Percentiles rank a stretch among this genome's conserved stretches.
Evolutionary conservation across 306 rosid genomes (phyloP).

Genomic region (Gleditsia sinensis): DNA sequence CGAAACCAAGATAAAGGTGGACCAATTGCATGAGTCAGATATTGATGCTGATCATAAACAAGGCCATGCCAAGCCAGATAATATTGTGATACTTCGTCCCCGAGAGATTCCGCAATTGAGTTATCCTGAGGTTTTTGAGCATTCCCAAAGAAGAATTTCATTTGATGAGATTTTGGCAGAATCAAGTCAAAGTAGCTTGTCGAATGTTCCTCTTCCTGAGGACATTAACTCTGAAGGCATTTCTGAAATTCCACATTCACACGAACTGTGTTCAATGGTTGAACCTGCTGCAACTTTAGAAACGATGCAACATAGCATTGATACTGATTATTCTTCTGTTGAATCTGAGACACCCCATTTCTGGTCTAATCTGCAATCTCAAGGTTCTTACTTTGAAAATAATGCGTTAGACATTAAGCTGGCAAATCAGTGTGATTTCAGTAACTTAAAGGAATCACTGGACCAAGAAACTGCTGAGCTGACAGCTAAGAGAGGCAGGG

Average conservation of each 20-base stretch:
- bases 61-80: conserved; percentile 35
- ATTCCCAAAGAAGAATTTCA: conserved; percentile 41
- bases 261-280: conserved; percentile 44
- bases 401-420: conserved; percentile 27
- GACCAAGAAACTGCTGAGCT: conserved; percentile 52
- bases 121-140: conserved; percentile 40
- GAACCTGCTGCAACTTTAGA: conserved; percentile 38
- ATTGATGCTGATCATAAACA: conserved; percentile 39
- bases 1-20: conserved; percentile 46
- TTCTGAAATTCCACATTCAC: conserved; percentile 57
- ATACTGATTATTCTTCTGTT: conserved; percentile 41
- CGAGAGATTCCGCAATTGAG: conserved; percentile 42
- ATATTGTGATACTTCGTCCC: conserved; percentile 56
- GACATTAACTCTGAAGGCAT: conserved; percentile 43
- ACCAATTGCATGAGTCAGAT: conserved; percentile 36
- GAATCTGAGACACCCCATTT: conserved; percentile 29
- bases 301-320: conserved; percentile 29
- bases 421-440: conserved; percentile 35
- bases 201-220: conserved; percentile 51
- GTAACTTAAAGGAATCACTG: conserved; percentile 31
- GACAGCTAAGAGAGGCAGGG: conserved; percentile 38
- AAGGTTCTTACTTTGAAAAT: conserved; percentile 37
- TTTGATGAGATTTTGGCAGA: conserved; percentile 44
- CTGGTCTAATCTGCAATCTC: conserved; percentile 37
- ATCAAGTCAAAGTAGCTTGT: conserved; percentile 48